Evolutionary conservation across 768 basidiomycete species (phyloP), one percentile per base, ranked within the genome.

Genomic region (Termitomyces sp.): DNA sequence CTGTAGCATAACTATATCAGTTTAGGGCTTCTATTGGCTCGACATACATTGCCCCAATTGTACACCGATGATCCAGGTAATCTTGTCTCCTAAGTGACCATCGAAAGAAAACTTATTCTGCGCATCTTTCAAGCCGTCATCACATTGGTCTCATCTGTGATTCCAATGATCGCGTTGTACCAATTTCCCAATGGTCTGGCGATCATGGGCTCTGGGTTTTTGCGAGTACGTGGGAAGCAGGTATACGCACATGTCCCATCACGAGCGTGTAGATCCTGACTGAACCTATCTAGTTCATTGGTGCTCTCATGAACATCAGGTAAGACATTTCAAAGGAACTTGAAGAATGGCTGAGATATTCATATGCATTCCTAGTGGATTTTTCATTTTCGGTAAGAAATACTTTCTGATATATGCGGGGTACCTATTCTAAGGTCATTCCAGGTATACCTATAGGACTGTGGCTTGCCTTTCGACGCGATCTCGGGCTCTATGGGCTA

Each of bases 171-270:
- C 4, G 85, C 87, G 7, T 75, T 90, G 24, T 90, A 87, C 79
- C 90, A 96, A 73, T 84, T 96, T 4, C 88, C 94, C 57, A 95
- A 97, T 67, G 92, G 87, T 1, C 76, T 85, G 9, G 70, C 80
- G 4, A 86, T 81, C 0, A 83, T 94, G 8, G 79, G 84, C 0
- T 82, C 79, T 9, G 94, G 94, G 4, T 84, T 96, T 62, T 79
- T 98, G 57, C 82, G 96, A 40, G 90, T 94, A 0, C 77, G 85
- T 33, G 95, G 95, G 32, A 89, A 88, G 72, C 90, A 90, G 74
- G 87, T 79, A 57, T 12, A 70, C 66, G 2, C 18, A 60, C 15
- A 48, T 15, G 32, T 22, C 28, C n/a, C 57, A 38, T 63, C 61
- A 42, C 44, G 38, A 11, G 22, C 28, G 24, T 33, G 44, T 35